Evolutionary conservation across 2,329 filamentous ascomycete species (phyloP).

Genomic region (Alternaria brassicicola): DNA sequence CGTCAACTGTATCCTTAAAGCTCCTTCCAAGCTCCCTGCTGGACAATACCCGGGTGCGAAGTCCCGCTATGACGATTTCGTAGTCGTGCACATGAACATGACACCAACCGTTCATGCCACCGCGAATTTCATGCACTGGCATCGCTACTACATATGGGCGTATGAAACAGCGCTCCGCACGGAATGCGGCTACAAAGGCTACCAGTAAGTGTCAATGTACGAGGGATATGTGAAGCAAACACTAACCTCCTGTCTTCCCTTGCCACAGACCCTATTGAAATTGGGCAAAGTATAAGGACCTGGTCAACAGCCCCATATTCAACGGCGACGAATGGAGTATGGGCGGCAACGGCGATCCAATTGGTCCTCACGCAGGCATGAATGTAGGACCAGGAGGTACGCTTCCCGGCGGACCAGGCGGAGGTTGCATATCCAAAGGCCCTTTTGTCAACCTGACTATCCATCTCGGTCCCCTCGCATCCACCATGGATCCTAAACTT

Average conservation of each 20-base stretch:
- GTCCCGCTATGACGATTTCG: slow-evolving; percentile 44
- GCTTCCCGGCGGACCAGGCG: slow-evolving; percentile 58
- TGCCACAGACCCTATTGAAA: slow-evolving; percentile 56
- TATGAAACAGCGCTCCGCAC: slow-evolving; percentile 51
- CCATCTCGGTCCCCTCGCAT: slow-evolving; percentile 56
- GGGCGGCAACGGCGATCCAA: slow-evolving; percentile 55
- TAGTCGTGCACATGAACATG: slow-evolving; percentile 44
- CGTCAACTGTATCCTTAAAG: slow-evolving; percentile 39
- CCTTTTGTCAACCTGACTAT: slow-evolving; percentile 56
- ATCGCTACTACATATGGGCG: slow-evolving; percentile 51
- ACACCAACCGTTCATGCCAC: slow-evolving; percentile 37
- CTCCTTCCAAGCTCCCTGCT: slow-evolving; percentile 34
- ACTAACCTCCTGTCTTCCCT: neutral
- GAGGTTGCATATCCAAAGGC: slow-evolving; percentile 61
- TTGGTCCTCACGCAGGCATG: slow-evolving; percentile 21
- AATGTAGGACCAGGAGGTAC: slow-evolving; percentile 22
- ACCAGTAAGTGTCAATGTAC: slow-evolving; percentile 24
- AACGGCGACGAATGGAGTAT: slow-evolving; percentile 59
- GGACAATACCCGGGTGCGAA: slow-evolving; percentile 40
- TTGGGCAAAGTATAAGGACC: slow-evolving; percentile 58
- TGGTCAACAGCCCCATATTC: slow-evolving; percentile 59
- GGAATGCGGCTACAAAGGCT: slow-evolving; percentile 52
- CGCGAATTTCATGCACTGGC: slow-evolving; percentile 49
- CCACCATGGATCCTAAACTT: slow-evolving; percentile 38
- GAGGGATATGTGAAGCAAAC: neutral